Conservation (phyloP, 2,329 filamentous ascomycete species). For the Harringtonia aguacate region DNA sequence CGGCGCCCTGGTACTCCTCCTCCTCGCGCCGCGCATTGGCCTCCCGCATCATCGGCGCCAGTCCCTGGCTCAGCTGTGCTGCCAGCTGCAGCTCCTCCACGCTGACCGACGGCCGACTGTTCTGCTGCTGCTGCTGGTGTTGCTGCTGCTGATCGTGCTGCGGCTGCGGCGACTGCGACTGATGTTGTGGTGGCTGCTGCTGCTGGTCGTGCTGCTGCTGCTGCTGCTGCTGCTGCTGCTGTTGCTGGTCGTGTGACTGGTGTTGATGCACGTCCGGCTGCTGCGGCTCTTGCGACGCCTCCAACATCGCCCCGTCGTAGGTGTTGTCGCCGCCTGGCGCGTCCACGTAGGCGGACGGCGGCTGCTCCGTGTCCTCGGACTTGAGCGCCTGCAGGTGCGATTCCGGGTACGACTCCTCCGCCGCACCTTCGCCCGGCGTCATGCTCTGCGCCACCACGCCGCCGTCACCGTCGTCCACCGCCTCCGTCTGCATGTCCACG, state of each 20-base stretch:
- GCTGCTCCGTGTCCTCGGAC: constrained; percentile 5
- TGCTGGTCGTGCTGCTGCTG: not conserved
- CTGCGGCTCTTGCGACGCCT: constrained; percentile 5
- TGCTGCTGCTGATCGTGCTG: constrained; percentile 20
- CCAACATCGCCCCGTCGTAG: constrained; percentile 3
- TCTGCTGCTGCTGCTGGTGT: constrained; percentile 28
- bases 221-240: constrained; percentile 14
- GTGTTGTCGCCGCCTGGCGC: not conserved
- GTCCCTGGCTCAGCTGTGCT: constrained; percentile 44
- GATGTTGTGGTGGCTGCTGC: not conserved
- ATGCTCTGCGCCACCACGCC: not conserved
- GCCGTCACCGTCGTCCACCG: not conserved
- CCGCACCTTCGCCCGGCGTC: not conserved
- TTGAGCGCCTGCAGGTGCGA: constrained; percentile 11
- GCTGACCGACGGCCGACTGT: constrained; percentile 26
- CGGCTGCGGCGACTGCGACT: not conserved
- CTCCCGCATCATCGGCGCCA: constrained; percentile 39
- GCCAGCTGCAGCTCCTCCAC: constrained; percentile 47
- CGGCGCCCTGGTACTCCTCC: constrained; percentile 14
- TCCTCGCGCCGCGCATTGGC: constrained; percentile 26
- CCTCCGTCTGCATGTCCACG: constrained; percentile 13
- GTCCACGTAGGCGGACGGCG: not conserved
- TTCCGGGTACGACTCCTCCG: constrained; percentile 9
- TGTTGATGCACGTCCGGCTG: not conserved
- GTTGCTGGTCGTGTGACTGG: constrained; percentile 14